Conservation (phyloP, 2,329 filamentous ascomycete genomes). For the Tothia fuscella region DNA sequence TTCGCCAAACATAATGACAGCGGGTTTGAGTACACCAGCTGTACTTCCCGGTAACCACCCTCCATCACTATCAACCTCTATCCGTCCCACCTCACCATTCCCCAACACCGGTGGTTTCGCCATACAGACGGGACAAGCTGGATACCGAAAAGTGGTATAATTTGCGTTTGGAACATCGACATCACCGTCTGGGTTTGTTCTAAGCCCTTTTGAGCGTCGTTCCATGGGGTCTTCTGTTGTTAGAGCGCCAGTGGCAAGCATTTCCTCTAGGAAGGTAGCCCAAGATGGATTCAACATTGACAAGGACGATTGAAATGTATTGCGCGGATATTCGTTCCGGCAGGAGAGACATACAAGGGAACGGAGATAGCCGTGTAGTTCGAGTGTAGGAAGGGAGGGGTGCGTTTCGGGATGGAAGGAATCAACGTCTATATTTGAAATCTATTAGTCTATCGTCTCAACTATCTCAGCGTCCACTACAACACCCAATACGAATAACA, state of each 20-base stretch:
- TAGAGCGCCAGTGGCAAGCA: constrained; percentile 62
- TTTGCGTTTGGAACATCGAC: constrained; percentile 79
- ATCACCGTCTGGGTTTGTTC: constrained; percentile 87
- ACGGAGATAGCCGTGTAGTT: constrained; percentile 84
- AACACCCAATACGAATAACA: constrained; percentile 15
- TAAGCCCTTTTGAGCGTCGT: constrained; percentile 55
- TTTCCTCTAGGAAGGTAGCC: constrained; percentile 62
- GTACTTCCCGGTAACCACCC: constrained; percentile 57
- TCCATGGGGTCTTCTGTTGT: constrained; percentile 65
- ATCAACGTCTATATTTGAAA: constrained; percentile 56
- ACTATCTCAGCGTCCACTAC: background rate
- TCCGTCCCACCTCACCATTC: constrained; percentile 43
- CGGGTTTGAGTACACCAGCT: constrained; percentile 79
- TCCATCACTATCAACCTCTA: constrained; percentile 67
- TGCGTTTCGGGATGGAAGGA: constrained; percentile 78
- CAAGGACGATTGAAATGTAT: constrained; percentile 64
- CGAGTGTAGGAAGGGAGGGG: constrained; percentile 60
- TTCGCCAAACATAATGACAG: constrained; percentile 94
- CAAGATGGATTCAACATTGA: constrained; percentile 74
- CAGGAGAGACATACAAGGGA: constrained; percentile 74
- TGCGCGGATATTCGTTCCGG: constrained; percentile 55
- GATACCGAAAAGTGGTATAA: constrained; percentile 84
- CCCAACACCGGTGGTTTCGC: constrained; percentile 44
- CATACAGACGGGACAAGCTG: constrained; percentile 73
- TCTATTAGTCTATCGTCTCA: background rate